Evolutionary conservation across 345 rosid species (phyloP).

Genomic region (Eutrema heterophyllum): DNA sequence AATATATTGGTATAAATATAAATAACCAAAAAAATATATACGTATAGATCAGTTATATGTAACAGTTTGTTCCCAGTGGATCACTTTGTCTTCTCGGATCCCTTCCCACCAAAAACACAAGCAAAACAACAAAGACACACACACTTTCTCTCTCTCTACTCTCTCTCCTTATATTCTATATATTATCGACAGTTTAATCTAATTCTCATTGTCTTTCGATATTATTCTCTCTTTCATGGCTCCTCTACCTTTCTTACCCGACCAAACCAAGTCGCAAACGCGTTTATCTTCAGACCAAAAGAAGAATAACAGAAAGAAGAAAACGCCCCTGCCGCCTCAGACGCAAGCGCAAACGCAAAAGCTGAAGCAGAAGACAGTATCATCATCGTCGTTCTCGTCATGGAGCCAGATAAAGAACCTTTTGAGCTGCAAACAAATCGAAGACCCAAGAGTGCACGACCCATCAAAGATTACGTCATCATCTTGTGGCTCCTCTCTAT

Average conservation of each 20-base stretch:
- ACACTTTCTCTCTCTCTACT: slow-evolving; percentile 1
- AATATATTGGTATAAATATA: background rate
- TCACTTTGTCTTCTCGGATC: slow-evolving; percentile 22
- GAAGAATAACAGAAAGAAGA: slow-evolving; percentile 25
- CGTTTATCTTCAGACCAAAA: slow-evolving; percentile 23
- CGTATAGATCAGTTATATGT: slow-evolving; percentile 7
- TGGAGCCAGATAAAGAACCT: slow-evolving; percentile 96
- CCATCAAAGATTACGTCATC: slow-evolving; percentile 47
- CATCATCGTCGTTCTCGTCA: slow-evolving; percentile 33
- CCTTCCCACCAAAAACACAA: slow-evolving; percentile 29
- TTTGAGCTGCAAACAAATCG: slow-evolving; percentile 78
- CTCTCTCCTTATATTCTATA: slow-evolving; percentile 2
- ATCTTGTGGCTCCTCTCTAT: slow-evolving; percentile 42
- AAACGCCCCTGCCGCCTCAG: slow-evolving; percentile 16
- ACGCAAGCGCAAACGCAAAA: slow-evolving; percentile 30
- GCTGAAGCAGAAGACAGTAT: slow-evolving; percentile 35
- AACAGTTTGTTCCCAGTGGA: slow-evolving; percentile 9
- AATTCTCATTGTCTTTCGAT: background rate
- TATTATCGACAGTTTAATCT: slow-evolving; percentile 1
- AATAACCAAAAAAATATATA: background rate
- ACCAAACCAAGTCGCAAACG: slow-evolving; percentile 30
- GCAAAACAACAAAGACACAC: slow-evolving; percentile 13
- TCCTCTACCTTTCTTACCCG: slow-evolving; percentile 53
- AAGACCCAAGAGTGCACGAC: slow-evolving; percentile 62
- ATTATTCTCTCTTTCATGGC: slow-evolving; percentile 43